A percentile compares a stretch with the other conserved stretches of the same genome.
phyloP scores from a whole-genome alignment of 345 rosid genomes.

The Hirschfeldia incana region DNA sequence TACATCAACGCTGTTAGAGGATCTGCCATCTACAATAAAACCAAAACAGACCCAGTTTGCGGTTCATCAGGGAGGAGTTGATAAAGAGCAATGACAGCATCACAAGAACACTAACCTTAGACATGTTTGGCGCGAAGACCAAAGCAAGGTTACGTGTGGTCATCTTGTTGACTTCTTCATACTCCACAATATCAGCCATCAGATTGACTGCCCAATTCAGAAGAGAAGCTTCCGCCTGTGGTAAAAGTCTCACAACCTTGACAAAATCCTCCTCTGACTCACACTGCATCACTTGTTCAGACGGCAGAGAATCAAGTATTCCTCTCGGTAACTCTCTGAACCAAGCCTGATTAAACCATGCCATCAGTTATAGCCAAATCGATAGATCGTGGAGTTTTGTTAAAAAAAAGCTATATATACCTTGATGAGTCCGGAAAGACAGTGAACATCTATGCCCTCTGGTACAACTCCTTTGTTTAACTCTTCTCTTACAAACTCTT shows the following conservation, averaged over 20 bases:
- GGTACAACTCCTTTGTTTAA: conserved; percentile 74
- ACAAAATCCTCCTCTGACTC: conserved; percentile 82
- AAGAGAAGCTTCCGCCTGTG: conserved; percentile 76
- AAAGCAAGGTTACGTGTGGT: conserved; percentile 83
- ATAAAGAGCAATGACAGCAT: not conserved
- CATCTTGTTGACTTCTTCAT: conserved; percentile 85
- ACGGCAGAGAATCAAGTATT: conserved; percentile 69
- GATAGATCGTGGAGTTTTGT: not conserved
- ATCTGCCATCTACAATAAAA: conserved; percentile 79
- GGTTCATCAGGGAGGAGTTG: not conserved
- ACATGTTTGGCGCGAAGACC: conserved; percentile 96
- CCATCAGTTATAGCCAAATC: not conserved
- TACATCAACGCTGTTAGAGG: conserved; percentile 87
- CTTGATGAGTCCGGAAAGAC: conserved; percentile 73
- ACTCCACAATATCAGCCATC: conserved; percentile 81
- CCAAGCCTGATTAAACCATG: conserved; percentile 66
- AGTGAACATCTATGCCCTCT: conserved; percentile 69
- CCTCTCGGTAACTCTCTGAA: conserved; percentile 89
- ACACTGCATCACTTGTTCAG: conserved; percentile 80
- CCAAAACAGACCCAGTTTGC: not conserved
- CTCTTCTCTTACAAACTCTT: conserved; percentile 75
- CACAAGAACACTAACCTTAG: conserved; percentile 53
- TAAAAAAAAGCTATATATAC: conserved; percentile 7
- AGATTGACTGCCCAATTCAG: conserved; percentile 82
- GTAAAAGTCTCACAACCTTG: conserved; percentile 66